Evolutionary conservation across 2,329 filamentous ascomycete genomes (phyloP).

Genomic region (Paraconiothyrium sp.): DNA sequence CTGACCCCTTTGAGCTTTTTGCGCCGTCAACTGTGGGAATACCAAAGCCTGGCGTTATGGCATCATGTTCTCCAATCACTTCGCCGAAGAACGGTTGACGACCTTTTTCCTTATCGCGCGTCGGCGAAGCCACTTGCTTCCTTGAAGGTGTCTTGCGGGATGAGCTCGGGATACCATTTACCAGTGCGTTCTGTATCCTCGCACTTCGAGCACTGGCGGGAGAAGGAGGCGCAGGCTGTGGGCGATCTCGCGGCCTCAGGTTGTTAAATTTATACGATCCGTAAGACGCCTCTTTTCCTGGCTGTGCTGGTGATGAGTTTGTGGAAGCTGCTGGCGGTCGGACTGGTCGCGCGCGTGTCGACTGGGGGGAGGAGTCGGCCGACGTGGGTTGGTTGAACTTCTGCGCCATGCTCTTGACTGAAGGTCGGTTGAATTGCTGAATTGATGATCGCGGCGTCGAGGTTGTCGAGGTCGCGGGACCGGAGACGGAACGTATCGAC

Average conservation of each 20-base stretch:
- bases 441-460: slow-evolving; percentile 28
- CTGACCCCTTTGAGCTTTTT: slow-evolving; percentile 19
- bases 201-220: slow-evolving; percentile 37
- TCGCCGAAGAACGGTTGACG: slow-evolving; percentile 50
- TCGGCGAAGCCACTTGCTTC: slow-evolving; percentile 36
- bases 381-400: slow-evolving; percentile 48
- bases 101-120: slow-evolving; percentile 33
- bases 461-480: slow-evolving; percentile 37
- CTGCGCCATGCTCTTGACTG: slow-evolving; percentile 49
- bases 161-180: slow-evolving; percentile 35
- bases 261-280: slow-evolving; percentile 49
- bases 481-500: slow-evolving; percentile 41
- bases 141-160: slow-evolving; percentile 36
- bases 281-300: slow-evolving; percentile 42
- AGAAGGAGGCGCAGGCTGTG: slow-evolving; percentile 44
- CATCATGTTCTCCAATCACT: slow-evolving; percentile 44
- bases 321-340: slow-evolving; percentile 23
- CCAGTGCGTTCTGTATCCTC: slow-evolving; percentile 9
- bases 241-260: slow-evolving; percentile 46
- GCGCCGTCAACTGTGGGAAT: slow-evolving; percentile 39
- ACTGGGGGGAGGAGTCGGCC: slow-evolving; percentile 36
- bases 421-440: slow-evolving; percentile 37
- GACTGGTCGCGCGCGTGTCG: slow-evolving; percentile 24
- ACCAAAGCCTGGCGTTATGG: slow-evolving; percentile 43
- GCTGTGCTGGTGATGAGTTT: slow-evolving; percentile 34